Base-by-base conservation (phyloP, 2,329 filamentous ascomycete species). In the Chrysoporthe austroafricana region DNA sequence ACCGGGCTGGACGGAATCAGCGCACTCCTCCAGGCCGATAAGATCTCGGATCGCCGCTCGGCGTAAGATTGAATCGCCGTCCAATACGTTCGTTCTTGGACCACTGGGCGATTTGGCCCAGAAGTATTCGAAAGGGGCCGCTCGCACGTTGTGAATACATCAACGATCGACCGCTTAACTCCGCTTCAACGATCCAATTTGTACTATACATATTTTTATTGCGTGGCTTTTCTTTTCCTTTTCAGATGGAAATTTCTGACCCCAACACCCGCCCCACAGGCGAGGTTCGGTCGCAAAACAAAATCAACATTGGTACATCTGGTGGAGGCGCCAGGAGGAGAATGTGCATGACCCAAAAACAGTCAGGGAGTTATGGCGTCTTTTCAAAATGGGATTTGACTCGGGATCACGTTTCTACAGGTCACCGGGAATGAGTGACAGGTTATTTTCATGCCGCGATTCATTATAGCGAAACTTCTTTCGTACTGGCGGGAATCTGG, bases 21-120 rank as follows among this genome's bases (percentile, higher is more conserved):
- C 68, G 87, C 87, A 7, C 77, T 90, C 13, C 74, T 89, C 1
- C 81, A 81, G 69, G 87, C 87, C 11, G 86, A 86, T 43, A 86
- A 89, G 71, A 85, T 89, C 69, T 85, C 89, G 50, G 84, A 84
- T 67, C 81, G 82, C 54, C 77, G 80, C 18, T 59, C 59, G 60
- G 50, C 42, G 61, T 46, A 48, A 46, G 36, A 21, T 14, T 32
- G 34, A 54, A 14, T 32, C 11, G 13, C 11, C 50, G 11, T 39
- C 36, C 36, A 39, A 39, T 26, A 26, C 26, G 26, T 26, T 26
- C 26, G 26, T 26, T 26, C 26, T 26, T 26, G 26, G 26, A 26
- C 26, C 26, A 26, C 26, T 26, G 2, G 26, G 26, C 26, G 26
- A 26, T 26, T 26, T 26, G 26, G 26, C 26, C 2, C 26, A 26